Evolutionary conservation across 495 filamentous ascomycete species (phyloP).

Genomic region (Tuber brumale): DNA sequence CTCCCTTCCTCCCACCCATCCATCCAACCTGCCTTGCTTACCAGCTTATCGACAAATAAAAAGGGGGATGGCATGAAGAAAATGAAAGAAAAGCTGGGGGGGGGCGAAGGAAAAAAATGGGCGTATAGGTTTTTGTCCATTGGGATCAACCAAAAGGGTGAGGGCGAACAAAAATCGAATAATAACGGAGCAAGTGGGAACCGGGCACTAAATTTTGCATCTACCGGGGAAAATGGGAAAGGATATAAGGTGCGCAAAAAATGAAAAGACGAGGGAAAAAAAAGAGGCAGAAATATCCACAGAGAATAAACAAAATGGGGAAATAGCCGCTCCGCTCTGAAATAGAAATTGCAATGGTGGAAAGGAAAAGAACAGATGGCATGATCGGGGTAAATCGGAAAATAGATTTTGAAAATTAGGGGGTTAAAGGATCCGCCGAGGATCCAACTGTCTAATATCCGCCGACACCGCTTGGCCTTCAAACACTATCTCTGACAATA

Average conservation of each 20-base stretch:
- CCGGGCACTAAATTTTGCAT: background rate
- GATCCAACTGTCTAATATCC: conserved; percentile 63
- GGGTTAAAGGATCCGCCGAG: conserved; percentile 49
- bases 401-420: background rate
- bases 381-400: background rate
- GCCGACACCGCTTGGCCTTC: conserved; percentile 73
- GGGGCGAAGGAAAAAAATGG: background rate
- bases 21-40: background rate
- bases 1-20: background rate
- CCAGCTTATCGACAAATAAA: background rate
- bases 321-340: background rate
- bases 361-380: background rate
- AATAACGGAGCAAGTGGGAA: background rate
- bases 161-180: background rate
- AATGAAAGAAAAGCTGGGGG: background rate
- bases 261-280: background rate
- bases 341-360: background rate
- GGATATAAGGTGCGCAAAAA: background rate
- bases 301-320: background rate
- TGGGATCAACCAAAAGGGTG: background rate
- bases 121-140: background rate
- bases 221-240: background rate
- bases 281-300: background rate
- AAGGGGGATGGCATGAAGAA: background rate
- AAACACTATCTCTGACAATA: conserved; percentile 79